Conservation (phyloP, 495 filamentous ascomycete species). For the Podospora pseudopauciseta region DNA sequence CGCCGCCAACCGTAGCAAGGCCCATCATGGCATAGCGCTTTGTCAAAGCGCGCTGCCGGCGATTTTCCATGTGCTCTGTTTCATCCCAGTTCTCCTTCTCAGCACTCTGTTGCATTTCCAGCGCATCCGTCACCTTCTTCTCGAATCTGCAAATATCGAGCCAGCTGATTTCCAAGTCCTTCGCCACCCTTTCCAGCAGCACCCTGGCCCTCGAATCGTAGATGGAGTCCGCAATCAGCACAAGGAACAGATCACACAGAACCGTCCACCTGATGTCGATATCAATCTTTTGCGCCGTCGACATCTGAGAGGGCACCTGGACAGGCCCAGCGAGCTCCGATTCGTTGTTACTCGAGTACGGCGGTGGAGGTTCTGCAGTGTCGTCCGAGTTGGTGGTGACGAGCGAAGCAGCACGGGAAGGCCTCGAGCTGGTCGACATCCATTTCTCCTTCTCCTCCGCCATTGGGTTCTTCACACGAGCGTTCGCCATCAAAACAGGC, state of each 20-base stretch:
- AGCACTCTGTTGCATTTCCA: conserved; percentile 93
- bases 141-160: conserved; percentile 94
- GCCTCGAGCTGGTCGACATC: conserved; percentile 12
- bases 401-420: conserved; percentile 25
- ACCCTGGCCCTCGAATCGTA: conserved; percentile 89
- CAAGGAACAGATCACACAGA: conserved; percentile 92
- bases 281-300: conserved; percentile 76
- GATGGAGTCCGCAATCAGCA: conserved; percentile 87
- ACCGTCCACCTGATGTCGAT: conserved; percentile 98
- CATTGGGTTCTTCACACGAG: conserved; percentile 90
- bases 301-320: conserved; percentile 74
- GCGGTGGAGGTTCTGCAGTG: conserved; percentile 57
- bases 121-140: conserved; percentile 92
- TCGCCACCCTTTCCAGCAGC: conserved; percentile 78
- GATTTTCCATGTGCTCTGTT: conserved; percentile 85
- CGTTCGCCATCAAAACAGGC: conserved; percentile 84
- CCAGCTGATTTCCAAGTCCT: conserved; percentile 77
- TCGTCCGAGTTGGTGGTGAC: conserved; percentile 35
- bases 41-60: conserved; percentile 75
- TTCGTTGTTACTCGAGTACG: conserved; percentile 67
- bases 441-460: conserved; percentile 37
- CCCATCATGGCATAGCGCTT: conserved; percentile 92
- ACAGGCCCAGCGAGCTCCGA: conserved; percentile 67
- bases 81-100: conserved; percentile 98
- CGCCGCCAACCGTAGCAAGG: conserved; percentile 90